Conservation (phyloP, 768 basidiomycete species). For the Suillus paluster region DNA sequence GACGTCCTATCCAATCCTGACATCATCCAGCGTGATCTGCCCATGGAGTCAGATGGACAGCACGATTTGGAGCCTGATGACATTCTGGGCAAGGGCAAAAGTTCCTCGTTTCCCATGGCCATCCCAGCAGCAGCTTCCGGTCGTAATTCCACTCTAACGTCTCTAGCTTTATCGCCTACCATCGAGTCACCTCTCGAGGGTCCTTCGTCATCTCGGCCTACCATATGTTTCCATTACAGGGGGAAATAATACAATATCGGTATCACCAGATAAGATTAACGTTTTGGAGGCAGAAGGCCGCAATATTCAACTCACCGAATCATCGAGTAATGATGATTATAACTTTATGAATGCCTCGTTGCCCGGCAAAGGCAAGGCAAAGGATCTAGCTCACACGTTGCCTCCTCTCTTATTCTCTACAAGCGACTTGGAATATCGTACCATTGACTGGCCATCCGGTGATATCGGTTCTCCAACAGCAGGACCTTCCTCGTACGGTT, state of each 20-base stretch:
- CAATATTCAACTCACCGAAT: conserved; percentile 5
- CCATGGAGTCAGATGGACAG: conserved; percentile 7
- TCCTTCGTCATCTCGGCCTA: conserved; percentile 23
- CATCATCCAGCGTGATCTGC: neutral
- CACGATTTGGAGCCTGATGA: conserved; percentile 31
- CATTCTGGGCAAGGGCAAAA: conserved; percentile 57
- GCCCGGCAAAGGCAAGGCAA: conserved; percentile 59
- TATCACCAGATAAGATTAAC: neutral
- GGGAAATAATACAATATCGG: neutral
- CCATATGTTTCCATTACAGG: neutral
- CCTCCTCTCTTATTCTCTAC: conserved; percentile 69
- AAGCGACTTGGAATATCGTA: conserved; percentile 51
- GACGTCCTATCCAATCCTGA: neutral
- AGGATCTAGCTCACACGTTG: conserved; percentile 57
- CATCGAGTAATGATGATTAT: conserved; percentile 7
- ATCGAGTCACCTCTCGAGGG: conserved; percentile 4
- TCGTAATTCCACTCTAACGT: conserved; percentile 11
- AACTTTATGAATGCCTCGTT: conserved; percentile 27
- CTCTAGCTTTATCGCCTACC: conserved; percentile 17
- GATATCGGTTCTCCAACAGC: conserved; percentile 21
- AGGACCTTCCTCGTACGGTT: conserved; percentile 40
- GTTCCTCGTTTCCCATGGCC: conserved; percentile 54
- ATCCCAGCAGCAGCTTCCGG: conserved; percentile 46
- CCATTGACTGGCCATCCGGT: conserved; percentile 44
- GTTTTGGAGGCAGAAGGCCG: neutral